phyloP scores from a whole-genome alignment of 2,329 filamentous ascomycete genomes.

The Aspergillus sojae region DNA sequence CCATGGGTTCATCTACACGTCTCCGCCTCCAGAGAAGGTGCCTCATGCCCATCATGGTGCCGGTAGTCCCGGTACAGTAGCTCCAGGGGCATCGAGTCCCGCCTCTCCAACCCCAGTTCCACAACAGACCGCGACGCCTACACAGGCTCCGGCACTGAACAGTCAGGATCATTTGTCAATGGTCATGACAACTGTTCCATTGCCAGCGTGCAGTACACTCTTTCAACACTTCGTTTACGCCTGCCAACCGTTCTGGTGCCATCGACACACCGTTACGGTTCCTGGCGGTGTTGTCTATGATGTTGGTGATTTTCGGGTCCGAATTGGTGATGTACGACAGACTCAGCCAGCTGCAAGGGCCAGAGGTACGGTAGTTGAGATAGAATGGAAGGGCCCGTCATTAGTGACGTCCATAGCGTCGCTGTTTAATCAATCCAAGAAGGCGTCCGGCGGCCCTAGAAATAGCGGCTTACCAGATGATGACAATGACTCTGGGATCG shows the following conservation, averaged over 20 bases:
- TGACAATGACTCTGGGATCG: slow-evolving; percentile 30
- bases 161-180: slow-evolving; percentile 21
- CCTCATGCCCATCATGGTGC: slow-evolving; percentile 15
- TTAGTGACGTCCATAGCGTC: slow-evolving; percentile 29
- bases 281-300: slow-evolving; percentile 43
- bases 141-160: neutral
- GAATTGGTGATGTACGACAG: slow-evolving; percentile 47
- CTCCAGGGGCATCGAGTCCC: neutral
- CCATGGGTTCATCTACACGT: slow-evolving; percentile 46
- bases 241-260: slow-evolving; percentile 47
- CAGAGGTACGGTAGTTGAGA: slow-evolving; percentile 49
- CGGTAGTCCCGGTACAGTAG: neutral
- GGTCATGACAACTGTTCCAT: slow-evolving; percentile 45
- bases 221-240: slow-evolving; percentile 45
- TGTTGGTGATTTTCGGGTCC: slow-evolving; percentile 46
- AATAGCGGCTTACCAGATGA: neutral
- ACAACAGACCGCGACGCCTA: neutral
- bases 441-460: neutral
- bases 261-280: slow-evolving; percentile 42
- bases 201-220: slow-evolving; percentile 36
- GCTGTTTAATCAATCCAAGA: slow-evolving; percentile 13
- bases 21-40: slow-evolving; percentile 27
- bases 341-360: slow-evolving; percentile 38
- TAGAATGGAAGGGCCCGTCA: slow-evolving; percentile 46
- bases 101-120: neutral